Evolutionary conservation across 805 yeast genomes (phyloP), one percentile per base, ranked within the genome.

Genomic region (Candida corydali): DNA sequence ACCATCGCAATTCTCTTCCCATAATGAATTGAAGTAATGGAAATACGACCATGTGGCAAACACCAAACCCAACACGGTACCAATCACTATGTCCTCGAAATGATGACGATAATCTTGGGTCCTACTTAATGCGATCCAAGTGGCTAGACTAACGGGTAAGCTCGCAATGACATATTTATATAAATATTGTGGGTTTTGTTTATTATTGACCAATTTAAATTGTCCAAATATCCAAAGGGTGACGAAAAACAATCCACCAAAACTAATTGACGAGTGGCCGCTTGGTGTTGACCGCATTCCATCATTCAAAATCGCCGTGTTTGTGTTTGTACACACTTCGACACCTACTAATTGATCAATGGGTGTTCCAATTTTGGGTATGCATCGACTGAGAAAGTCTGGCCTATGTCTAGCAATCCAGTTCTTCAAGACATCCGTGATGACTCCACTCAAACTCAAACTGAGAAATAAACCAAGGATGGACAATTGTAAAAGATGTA

Each of bases 281-380:
- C 78, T 71, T 1, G 82, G 82, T 5, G 78, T 70, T 18, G 75
- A 65, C 42, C 75, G 64, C 65, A 73, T 67, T 2, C 82, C 82
- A 44, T 76, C 82, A 12, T 49, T 43, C 18, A 77, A 52, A 2
- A 48, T 29, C 7, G 37, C 36, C 12, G 30, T 14, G 5, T 66
- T 67, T 1, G 68, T 67, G 2, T 63, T 60, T 9, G 63, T 51
- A 39, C 69, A 63, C 8, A 55, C 59, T 4, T 40, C 41, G 15
- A 60, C 37, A 14, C 50, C 55, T 9, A 59, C 61, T 30, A 54
- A 50, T 22, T 26, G 39, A 37, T 48, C 43, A 37, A 36, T 16
- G 2, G 62, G 59, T 1, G 67, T 52, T 8, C 47, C 55, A 0
- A 44, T 29, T 5, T 35, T 37, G 3, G 69, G 59, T 25, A 59